Evolutionary conservation across 306 rosid genomes (phyloP).

Genomic region (Bauhinia variegata): DNA sequence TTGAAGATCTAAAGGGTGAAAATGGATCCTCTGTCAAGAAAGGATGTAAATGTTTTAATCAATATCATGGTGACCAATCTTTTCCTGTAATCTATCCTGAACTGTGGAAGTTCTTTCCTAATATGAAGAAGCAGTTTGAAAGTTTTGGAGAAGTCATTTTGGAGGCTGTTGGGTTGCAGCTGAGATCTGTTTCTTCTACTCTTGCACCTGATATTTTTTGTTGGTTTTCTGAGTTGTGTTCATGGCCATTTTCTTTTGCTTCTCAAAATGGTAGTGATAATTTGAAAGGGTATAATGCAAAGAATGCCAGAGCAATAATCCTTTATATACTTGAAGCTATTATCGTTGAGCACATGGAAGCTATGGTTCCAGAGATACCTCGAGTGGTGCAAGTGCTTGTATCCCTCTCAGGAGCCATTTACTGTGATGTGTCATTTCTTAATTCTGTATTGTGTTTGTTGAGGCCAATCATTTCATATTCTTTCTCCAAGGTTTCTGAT

Average conservation of each 20-base stretch:
- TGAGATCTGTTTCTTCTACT: constrained; percentile 76
- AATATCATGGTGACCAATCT: constrained; percentile 48
- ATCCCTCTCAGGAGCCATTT: constrained; percentile 73
- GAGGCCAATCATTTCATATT: constrained; percentile 85
- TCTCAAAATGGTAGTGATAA: constrained; percentile 45
- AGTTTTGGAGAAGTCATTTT: constrained; percentile 80
- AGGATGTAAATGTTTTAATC: constrained; percentile 49
- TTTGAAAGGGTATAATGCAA: constrained; percentile 76
- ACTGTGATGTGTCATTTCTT: constrained; percentile 92
- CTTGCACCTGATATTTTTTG: constrained; percentile 80
- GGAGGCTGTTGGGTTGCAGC: constrained; percentile 91
- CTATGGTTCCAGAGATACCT: constrained; percentile 89
- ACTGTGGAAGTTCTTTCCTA: constrained; percentile 78
- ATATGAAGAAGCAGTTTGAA: constrained; percentile 74
- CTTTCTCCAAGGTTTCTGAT: constrained; percentile 63
- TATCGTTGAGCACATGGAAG: constrained; percentile 87
- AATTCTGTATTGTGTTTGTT: constrained; percentile 69
- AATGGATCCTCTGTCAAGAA: constrained; percentile 39
- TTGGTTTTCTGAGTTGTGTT: constrained; percentile 88
- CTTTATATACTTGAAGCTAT: constrained; percentile 83
- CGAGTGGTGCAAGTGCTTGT: constrained; percentile 75
- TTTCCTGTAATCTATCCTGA: constrained; percentile 80
- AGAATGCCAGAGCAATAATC: constrained; percentile 84
- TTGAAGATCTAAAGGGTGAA: constrained; percentile 48
- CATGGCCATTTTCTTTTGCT: constrained; percentile 67